phyloP scores from a whole-genome alignment of 768 basidiomycete genomes.

The Mycena epipterygia region DNA sequence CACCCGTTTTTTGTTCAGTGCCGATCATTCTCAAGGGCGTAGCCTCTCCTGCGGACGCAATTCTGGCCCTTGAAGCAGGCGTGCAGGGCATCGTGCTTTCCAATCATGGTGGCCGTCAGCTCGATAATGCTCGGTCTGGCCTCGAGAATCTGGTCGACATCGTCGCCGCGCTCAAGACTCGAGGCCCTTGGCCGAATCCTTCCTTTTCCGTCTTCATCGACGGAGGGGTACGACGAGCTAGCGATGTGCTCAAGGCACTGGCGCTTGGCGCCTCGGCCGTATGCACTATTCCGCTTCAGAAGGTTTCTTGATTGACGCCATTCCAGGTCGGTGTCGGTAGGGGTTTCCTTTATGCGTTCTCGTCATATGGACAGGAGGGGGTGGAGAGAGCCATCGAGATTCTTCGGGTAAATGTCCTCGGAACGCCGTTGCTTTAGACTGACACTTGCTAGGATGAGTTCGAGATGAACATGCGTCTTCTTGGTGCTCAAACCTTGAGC shows the following conservation, averaged over 20 bases:
- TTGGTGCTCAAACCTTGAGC: conserved; percentile 84
- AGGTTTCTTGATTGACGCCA: conserved; percentile 54
- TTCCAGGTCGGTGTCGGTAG: conserved; percentile 83
- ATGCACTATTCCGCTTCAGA: conserved; percentile 56
- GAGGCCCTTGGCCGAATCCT: conserved; percentile 69
- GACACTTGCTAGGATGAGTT: conserved; percentile 83
- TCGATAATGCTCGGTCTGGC: conserved; percentile 75
- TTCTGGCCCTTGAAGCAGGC: conserved; percentile 39
- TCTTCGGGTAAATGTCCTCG: conserved; percentile 61
- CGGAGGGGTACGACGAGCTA: conserved; percentile 85
- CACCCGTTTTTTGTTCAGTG: conserved; percentile 55
- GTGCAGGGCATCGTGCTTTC: conserved; percentile 64
- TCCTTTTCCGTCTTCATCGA: conserved; percentile 83
- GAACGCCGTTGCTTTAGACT: background rate
- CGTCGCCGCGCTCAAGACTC: conserved; percentile 68
- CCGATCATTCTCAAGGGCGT: conserved; percentile 81
- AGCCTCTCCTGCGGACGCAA: conserved; percentile 65
- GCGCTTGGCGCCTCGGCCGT: conserved; percentile 75
- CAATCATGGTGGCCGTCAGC: conserved; percentile 72
- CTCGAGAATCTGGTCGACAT: conserved; percentile 80
- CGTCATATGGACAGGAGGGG: conserved; percentile 89
- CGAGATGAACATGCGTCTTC: conserved; percentile 95
- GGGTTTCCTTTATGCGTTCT: conserved; percentile 91
- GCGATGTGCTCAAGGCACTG: conserved; percentile 85
- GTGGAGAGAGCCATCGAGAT: conserved; percentile 88